Evolutionary conservation across 345 rosid genomes (phyloP).

Genomic region (Linum trigynum): DNA sequence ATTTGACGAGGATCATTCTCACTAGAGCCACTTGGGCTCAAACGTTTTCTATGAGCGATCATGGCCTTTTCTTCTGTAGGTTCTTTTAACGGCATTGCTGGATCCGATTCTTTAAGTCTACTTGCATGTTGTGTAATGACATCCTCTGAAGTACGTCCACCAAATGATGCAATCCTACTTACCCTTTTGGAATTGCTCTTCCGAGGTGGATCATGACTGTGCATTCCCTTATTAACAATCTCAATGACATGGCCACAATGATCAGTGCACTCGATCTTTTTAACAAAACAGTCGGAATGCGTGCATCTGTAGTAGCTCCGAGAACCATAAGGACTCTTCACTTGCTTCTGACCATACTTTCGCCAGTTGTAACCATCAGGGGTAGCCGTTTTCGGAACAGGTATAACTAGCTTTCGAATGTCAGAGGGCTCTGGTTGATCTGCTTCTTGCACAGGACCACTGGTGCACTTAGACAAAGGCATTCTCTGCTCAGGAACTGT

Average conservation of each 20-base stretch:
- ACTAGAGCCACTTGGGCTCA: constrained; percentile 21
- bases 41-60: constrained; percentile 38
- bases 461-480: constrained; percentile 26
- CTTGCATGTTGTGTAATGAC: constrained; percentile 24
- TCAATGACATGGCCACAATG: constrained; percentile 56
- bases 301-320: constrained; percentile 96
- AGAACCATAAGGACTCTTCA: constrained; percentile 81
- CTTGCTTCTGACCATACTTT: constrained; percentile 98
- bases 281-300: constrained; percentile 61
- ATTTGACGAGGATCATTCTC: constrained; percentile 29
- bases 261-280: constrained; percentile 74
- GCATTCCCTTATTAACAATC: constrained; percentile 71
- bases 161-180: constrained; percentile 31
- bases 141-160: constrained; percentile 25
- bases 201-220: constrained; percentile 77
- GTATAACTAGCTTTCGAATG: constrained; percentile 21
- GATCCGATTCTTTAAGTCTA: constrained; percentile 32
- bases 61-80: constrained; percentile 26
- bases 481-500: constrained; percentile 28
- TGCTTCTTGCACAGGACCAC: constrained; percentile 17
- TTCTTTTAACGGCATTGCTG: constrained; percentile 41
- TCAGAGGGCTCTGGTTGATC: constrained; percentile 22
- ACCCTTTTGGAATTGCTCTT: constrained; percentile 41
- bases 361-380: constrained; percentile 93
- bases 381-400: constrained; percentile 37